Evolutionary conservation across 176 grass and related monocot genomes (phyloP).

Genomic region (Aegilops speltoides): DNA sequence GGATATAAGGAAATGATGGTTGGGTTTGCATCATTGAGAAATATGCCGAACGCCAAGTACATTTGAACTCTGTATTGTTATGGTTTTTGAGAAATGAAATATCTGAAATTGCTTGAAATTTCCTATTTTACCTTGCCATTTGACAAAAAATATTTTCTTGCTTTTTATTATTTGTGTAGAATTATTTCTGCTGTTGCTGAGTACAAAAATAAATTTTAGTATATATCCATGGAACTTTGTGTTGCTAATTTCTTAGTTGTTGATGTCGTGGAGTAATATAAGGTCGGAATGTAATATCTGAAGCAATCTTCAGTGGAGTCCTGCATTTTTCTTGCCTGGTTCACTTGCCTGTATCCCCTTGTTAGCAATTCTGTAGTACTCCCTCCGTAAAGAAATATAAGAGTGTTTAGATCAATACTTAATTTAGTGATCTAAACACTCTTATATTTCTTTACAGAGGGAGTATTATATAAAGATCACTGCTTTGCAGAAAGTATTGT

Average conservation of each 20-base stretch:
- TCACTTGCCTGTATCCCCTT: neutral
- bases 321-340: neutral
- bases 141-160: neutral
- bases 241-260: neutral
- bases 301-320: neutral
- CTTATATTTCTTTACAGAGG: no score
- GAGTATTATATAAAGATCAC: neutral
- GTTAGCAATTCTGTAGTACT: neutral
- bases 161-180: neutral
- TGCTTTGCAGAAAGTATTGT: neutral
- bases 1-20: constrained; percentile 20
- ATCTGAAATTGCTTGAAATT: constrained; percentile 3
- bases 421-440: no score
- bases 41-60: constrained; percentile 4
- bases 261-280: neutral
- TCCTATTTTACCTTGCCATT: constrained; percentile 5
- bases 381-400: no score
- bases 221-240: neutral
- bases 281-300: neutral
- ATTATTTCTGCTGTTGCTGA: neutral
- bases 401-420: no score
- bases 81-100: constrained; percentile 11
- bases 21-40: neutral
- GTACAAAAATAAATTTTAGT: constrained; percentile 1
- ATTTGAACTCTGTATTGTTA: constrained; percentile 23